Percentiles rank a stretch among this genome's conserved stretches.
These are phyloP conservation scores for Rasamsonia emersonii DNA, from an alignment of 2,329 filamentous ascomycete genomes.

Conservation along the genomic window DNA sequence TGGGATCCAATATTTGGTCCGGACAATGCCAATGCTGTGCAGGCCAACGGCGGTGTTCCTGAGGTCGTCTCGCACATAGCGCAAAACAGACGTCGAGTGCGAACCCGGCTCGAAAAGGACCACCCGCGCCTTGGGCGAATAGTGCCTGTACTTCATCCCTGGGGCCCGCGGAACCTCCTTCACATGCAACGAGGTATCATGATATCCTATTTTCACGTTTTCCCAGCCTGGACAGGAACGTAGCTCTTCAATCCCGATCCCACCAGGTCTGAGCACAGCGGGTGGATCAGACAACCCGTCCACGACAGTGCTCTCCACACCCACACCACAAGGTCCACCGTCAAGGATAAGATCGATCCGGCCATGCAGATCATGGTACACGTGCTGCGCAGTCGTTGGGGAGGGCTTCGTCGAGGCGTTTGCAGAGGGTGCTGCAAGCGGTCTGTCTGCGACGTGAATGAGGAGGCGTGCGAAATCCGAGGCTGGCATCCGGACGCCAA, in stretches of 20 bases:
- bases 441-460: constrained; percentile 68
- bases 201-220: constrained; percentile 65
- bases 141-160: constrained; percentile 99
- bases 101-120: constrained; percentile 63
- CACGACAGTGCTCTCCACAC: constrained; percentile 94
- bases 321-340: constrained; percentile 75
- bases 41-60: constrained; percentile 20
- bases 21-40: constrained; percentile 30
- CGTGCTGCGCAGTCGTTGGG: constrained; percentile 83
- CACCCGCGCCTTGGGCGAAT: constrained; percentile 82
- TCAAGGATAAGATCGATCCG: constrained; percentile 82
- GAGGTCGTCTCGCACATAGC: constrained; percentile 26
- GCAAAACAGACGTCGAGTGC: constrained; percentile 16
- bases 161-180: constrained; percentile 67
- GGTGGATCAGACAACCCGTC: constrained; percentile 79
- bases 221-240: constrained; percentile 72
- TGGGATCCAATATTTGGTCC: constrained; percentile 28
- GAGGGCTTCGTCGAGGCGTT: constrained; percentile 92
- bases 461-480: constrained; percentile 77
- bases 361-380: constrained; percentile 72
- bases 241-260: constrained; percentile 74
- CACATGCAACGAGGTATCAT: constrained; percentile 61
- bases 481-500: constrained; percentile 83
- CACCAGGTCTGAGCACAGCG: constrained; percentile 74
- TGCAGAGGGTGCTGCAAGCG: constrained; percentile 83